A percentile compares a stretch with the other conserved stretches of the same genome.
phyloP scores from a whole-genome alignment of 202 grass and related monocot genomes.

The Miscanthus sacchariflorus region DNA sequence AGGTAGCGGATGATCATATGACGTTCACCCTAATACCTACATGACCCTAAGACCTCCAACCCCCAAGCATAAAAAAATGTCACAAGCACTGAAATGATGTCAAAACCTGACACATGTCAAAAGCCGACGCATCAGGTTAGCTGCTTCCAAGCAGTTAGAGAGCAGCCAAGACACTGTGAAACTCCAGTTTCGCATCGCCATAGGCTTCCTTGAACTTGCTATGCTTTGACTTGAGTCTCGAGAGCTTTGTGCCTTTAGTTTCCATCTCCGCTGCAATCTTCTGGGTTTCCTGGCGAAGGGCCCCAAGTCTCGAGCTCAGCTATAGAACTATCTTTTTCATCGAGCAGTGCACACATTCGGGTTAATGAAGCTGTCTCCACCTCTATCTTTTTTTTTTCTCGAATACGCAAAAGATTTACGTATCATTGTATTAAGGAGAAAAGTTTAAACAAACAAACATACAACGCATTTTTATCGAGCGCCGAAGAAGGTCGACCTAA shows the following conservation, averaged over 20 bases:
- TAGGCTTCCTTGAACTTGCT: neutral
- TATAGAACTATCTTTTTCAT: slow-evolving; percentile 34
- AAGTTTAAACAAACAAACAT: no score
- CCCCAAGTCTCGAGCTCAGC: slow-evolving; percentile 45
- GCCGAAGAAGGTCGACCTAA: no score
- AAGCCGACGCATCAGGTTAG: neutral
- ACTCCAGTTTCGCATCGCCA: neutral
- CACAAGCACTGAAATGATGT: neutral
- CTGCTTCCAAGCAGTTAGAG: neutral
- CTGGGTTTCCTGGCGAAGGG: slow-evolving; percentile 1
- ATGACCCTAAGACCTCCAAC: neutral
- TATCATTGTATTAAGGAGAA: no score
- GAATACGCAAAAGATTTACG: no score
- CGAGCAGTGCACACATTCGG: slow-evolving; percentile 18
- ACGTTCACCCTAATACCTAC: neutral
- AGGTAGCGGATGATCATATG: neutral
- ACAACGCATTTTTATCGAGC: no score
- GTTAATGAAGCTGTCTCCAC: slow-evolving; percentile 16
- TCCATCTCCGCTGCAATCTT: slow-evolving; percentile 32
- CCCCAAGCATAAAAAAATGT: neutral
- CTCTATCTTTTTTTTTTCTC: neutral
- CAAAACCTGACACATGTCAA: neutral
- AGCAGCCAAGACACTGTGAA: neutral
- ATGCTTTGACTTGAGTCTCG: neutral
- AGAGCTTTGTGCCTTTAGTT: slow-evolving; percentile 28